These are phyloP conservation scores for Lasiodiplodia citricola DNA, from an alignment of 2,329 filamentous ascomycete species.

Conservation along the genomic window DNA sequence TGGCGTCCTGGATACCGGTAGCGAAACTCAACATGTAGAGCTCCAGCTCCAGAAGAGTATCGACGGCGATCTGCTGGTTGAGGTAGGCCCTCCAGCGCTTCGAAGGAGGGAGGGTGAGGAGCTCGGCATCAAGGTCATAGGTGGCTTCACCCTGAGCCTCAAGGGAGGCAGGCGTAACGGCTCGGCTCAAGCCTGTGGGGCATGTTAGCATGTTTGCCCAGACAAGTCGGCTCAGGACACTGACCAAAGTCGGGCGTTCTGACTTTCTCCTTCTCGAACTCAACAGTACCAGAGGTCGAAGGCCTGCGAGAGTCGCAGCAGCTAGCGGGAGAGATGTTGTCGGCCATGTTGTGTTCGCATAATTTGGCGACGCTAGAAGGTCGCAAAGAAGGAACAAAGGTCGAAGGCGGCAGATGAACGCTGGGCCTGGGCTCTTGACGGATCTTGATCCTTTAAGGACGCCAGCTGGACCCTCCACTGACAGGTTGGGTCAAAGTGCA, in stretches of 20 bases:
- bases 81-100: constrained; percentile 21
- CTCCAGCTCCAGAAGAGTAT: constrained; percentile 33
- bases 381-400: background rate
- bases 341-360: background rate
- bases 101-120: constrained; percentile 13
- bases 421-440: constrained; percentile 4
- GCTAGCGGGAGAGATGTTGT: constrained; percentile 1
- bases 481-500: background rate
- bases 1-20: constrained; percentile 36
- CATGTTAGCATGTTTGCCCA: background rate
- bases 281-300: background rate
- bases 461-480: constrained; percentile 4
- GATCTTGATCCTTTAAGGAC: constrained; percentile 8
- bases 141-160: background rate
- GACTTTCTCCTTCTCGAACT: constrained; percentile 1
- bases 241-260: constrained; percentile 2
- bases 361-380: background rate
- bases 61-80: constrained; percentile 34
- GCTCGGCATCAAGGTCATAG: background rate
- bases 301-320: constrained; percentile 1
- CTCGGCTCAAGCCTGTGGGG: background rate
- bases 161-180: constrained; percentile 12
- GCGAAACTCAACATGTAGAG: constrained; percentile 36
- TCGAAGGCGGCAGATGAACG: background rate
- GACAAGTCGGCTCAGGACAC: background rate